Conservation (phyloP, 2,329 filamentous ascomycete genomes). For the Pseudogymnoascus verrucosus region DNA sequence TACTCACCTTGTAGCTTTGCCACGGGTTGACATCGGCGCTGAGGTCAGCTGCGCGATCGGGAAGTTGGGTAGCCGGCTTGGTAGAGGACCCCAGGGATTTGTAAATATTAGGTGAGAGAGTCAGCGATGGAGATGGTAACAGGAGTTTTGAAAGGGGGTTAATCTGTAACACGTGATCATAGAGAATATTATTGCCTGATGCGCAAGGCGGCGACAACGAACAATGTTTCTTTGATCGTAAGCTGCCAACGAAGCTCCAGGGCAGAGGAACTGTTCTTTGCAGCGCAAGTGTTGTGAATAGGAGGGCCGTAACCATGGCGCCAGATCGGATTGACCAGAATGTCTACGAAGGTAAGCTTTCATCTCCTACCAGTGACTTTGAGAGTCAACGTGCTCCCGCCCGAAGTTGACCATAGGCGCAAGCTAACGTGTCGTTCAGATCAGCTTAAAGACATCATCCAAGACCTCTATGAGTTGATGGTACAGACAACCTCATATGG, state of each 20-base stretch:
- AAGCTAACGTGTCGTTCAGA: constrained; percentile 31
- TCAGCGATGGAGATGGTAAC: background rate
- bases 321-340: constrained; percentile 7
- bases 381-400: background rate
- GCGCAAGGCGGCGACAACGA: constrained; percentile 1
- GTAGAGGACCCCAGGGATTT: background rate
- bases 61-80: background rate
- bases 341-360: constrained; percentile 1
- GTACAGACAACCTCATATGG: constrained; percentile 57
- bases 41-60: background rate
- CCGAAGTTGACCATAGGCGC: background rate
- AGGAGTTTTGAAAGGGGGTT: background rate
- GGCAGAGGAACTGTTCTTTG: background rate
- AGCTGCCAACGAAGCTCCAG: background rate
- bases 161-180: background rate
- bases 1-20: background rate
- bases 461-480: constrained; percentile 56
- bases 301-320: background rate
- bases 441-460: constrained; percentile 53
- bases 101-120: background rate
- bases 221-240: background rate
- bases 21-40: background rate
- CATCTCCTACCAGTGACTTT: background rate
- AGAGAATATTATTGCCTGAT: background rate
- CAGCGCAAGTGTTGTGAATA: background rate